Evolutionary conservation across 139 green algal genomes (phyloP).

Genomic region (Deuterostichococcus epilithicus): DNA sequence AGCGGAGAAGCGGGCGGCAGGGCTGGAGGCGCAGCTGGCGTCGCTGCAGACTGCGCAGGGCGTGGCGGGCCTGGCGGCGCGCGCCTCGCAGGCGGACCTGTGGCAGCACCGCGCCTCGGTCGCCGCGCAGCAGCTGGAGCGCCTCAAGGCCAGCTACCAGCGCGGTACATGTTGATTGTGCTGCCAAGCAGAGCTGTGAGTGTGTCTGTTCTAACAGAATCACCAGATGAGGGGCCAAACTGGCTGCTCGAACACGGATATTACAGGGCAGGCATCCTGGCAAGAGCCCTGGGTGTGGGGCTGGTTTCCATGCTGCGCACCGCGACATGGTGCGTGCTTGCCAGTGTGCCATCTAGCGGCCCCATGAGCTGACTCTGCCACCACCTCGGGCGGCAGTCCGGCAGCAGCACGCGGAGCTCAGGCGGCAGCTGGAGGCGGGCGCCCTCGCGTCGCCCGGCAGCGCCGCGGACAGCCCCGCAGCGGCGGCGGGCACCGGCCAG

Average conservation of each 20-base stretch:
- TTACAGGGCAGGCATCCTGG: too few species aligned
- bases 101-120: neutral
- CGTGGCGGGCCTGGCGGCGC: neutral
- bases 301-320: too few species aligned
- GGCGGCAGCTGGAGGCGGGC: neutral
- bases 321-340: too few species aligned
- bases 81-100: neutral
- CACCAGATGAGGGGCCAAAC: too few species aligned
- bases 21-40: conserved; percentile 1
- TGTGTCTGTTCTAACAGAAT: neutral
- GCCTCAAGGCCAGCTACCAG: neutral
- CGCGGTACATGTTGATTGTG: neutral
- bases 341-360: too few species aligned
- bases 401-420: neutral
- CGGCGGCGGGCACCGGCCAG: neutral
- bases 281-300: too few species aligned
- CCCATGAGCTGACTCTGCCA: too few species aligned
- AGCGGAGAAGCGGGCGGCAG: neutral
- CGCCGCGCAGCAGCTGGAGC: neutral
- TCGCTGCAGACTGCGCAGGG: neutral
- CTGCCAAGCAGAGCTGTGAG: too few species aligned
- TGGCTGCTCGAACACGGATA: too few species aligned
- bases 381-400: neutral
- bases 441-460: neutral
- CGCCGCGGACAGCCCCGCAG: too few species aligned